These are phyloP conservation scores for Friedmanniomyces endolithicus DNA, from an alignment of 495 filamentous ascomycete genomes.

Conservation along the genomic window DNA sequence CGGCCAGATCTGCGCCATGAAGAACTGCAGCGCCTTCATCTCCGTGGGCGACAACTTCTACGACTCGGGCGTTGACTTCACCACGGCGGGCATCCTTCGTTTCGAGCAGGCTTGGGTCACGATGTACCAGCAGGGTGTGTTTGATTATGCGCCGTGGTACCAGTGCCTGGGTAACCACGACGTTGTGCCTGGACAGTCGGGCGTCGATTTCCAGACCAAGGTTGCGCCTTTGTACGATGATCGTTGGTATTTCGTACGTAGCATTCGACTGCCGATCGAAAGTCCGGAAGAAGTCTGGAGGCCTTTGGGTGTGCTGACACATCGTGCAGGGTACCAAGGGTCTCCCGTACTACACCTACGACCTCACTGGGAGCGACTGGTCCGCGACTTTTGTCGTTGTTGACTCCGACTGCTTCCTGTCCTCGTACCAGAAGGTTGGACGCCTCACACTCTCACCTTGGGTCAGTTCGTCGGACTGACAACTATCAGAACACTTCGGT, in stretches of 20 bases:
- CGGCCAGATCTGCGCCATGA: constrained; percentile 1
- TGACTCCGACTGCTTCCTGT: neutral
- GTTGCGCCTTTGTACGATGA: neutral
- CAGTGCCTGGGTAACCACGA: constrained; percentile 1
- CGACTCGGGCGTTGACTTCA: constrained; percentile 1
- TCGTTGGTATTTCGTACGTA: constrained; percentile 1
- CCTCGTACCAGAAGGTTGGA: neutral
- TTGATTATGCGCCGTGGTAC: neutral
- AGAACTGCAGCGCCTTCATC: constrained; percentile 1
- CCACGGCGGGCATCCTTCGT: neutral
- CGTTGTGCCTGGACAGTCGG: neutral
- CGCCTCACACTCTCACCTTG: no score
- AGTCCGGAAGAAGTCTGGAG: no score
- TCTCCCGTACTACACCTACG: neutral
- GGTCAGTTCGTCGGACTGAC: no score
- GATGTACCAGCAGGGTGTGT: neutral
- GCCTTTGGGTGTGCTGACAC: no score
- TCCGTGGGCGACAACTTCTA: constrained; percentile 3
- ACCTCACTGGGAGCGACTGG: neutral
- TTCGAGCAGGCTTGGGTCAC: neutral
- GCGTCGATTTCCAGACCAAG: constrained; percentile 4
- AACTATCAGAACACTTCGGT: neutral
- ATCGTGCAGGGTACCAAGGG: neutral
- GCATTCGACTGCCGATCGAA: neutral
- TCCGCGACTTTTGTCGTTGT: neutral